A percentile compares a stretch with the other conserved stretches of the same genome.
phyloP scores from a whole-genome alignment of 106 monocot species.

The Phalaenopsis aphrodite region DNA sequence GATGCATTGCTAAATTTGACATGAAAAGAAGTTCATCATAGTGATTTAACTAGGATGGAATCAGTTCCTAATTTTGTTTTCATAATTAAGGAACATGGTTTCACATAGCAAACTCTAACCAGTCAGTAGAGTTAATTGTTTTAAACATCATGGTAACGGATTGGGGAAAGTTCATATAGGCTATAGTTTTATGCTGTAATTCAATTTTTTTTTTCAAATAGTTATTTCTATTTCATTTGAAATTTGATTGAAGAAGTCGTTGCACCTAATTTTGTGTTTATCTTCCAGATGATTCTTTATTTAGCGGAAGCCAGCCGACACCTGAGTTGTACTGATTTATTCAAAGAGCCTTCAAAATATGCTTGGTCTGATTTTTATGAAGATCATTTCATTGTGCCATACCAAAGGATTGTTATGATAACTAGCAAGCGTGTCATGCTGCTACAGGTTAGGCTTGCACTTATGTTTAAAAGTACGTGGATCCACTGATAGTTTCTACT shows the following conservation, averaged over 20 bases:
- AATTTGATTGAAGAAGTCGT: background rate
- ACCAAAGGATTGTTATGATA: constrained; percentile 74
- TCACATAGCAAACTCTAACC: no score
- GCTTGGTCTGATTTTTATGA: constrained; percentile 99
- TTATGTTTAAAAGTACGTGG: background rate
- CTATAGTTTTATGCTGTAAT: background rate
- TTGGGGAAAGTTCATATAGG: no score
- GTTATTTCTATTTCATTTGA: background rate
- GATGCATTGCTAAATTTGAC: no score
- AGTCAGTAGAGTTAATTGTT: no score
- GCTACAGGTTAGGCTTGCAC: constrained; percentile 50
- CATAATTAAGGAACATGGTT: no score
- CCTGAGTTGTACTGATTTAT: constrained; percentile 89
- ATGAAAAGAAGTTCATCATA: no score
- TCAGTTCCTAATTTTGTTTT: no score
- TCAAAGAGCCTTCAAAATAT: constrained; percentile 96
- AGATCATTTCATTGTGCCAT: constrained; percentile 73
- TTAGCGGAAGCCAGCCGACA: constrained; percentile 91
- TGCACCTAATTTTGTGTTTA: constrained; percentile 5
- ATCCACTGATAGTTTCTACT: background rate
- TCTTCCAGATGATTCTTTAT: constrained; percentile 83
- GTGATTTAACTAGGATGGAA: no score
- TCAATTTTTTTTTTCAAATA: background rate
- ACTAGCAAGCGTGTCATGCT: constrained; percentile 91
- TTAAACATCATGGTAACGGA: no score